Evolutionary conservation across 2,329 filamentous ascomycete genomes (phyloP), one percentile per base, ranked within the genome.

Genomic region (Phialophora expanda): DNA sequence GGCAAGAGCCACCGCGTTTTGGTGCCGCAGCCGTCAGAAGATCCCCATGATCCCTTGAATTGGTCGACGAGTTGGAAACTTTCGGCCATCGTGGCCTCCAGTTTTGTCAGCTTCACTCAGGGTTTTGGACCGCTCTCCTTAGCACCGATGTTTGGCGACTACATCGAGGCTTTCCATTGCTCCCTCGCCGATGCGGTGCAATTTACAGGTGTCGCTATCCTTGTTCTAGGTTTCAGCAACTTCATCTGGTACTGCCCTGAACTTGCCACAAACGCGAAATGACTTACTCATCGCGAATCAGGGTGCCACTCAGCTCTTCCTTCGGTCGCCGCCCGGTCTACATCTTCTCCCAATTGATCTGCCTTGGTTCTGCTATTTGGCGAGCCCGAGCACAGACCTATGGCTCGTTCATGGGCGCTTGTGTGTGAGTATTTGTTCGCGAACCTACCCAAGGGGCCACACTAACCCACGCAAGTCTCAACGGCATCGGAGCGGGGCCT

Each of bases 351-450:
- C 81, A 82, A 17, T 70, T 86, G 38, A 78, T 87, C 66, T 85
- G 82, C 70, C 76, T 86, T 30, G 81, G 77, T 2, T 83, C 82
- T 17, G 81, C 80, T 26, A 84, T 87, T 66, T 87, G 85, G 86
- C 81, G 86, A 67, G 87, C 86, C 0, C 78, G 77, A 56, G 86
- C 87, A 5, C 83, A 78, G 17, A 81, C 80, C 0, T 89, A 90
- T 72, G 77, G 78, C 58, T 85, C 83, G 56, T 89, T 89, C 73
- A 88, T 90, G 85, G 87, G 86, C 4, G 87, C 83, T 57, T 87
- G 79, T 63, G 79, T 87, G 14, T 67, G 61, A 50, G 65, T 62
- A 4, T 11, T 11, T 3, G 22, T 50, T 26, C 3, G 26, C 41
- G 17, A 50, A 4, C 28, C n/a, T 20, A 34, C 3, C 7, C 20